phyloP scores from a whole-genome alignment of 805 yeast species.

The Tetrapisispora arboricola region DNA sequence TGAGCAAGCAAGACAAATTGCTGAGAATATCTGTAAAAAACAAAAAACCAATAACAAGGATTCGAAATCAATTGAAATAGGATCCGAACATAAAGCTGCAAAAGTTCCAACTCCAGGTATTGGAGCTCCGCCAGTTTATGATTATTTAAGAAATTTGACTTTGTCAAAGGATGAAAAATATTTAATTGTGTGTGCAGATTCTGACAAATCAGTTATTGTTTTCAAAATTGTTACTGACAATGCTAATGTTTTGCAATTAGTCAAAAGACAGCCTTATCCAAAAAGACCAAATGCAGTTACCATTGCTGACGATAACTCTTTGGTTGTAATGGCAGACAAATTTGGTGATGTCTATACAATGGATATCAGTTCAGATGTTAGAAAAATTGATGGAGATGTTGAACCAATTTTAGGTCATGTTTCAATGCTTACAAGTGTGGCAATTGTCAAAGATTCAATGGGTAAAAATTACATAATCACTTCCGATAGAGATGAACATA shows the following conservation, averaged over 20 bases:
- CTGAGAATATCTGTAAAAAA: conserved; percentile 26
- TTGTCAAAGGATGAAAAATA: conserved; percentile 43
- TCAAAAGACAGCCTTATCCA: conserved; percentile 70
- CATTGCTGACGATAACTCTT: conserved; percentile 39
- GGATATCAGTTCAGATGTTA: conserved; percentile 28
- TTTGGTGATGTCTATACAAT: conserved; percentile 87
- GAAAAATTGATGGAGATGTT: conserved; percentile 25
- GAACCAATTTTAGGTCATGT: conserved; percentile 89
- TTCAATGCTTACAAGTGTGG: conserved; percentile 82
- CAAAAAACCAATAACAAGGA: conserved; percentile 26
- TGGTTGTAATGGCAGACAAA: conserved; percentile 75
- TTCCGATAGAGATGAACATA: conserved; percentile 94
- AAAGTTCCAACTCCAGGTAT: conserved; percentile 55
- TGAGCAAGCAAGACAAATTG: conserved; percentile 27
- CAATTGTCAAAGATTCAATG: conserved; percentile 10
- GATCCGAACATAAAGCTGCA: conserved; percentile 39
- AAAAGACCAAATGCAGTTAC: conserved; percentile 87
- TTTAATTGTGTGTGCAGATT: conserved; percentile 65
- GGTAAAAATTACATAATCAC: conserved; percentile 51
- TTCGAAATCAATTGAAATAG: conserved; percentile 2
- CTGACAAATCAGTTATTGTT: conserved; percentile 69
- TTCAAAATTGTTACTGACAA: conserved; percentile 33
- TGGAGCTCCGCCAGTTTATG: conserved; percentile 58
- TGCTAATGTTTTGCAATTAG: conserved; percentile 36
- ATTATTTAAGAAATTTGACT: conserved; percentile 55